Evolutionary conservation across 2,329 filamentous ascomycete genomes (phyloP).

Genomic region (Mycogone perniciosa): DNA sequence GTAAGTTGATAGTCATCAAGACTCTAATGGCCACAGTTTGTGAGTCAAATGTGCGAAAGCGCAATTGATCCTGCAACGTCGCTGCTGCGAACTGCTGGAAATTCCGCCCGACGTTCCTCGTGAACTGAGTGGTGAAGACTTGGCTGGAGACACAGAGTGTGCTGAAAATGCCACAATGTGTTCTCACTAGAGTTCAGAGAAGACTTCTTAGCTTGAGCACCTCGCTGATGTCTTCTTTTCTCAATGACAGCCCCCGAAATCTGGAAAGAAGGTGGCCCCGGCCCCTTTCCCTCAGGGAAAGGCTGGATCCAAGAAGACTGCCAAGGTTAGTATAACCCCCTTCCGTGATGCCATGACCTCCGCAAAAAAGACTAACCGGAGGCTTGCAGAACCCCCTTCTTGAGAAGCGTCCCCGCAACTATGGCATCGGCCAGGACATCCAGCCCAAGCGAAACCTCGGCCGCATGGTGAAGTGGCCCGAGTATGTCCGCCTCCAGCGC

Average conservation of each 20-base stretch:
- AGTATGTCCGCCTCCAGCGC: slow-evolving; percentile 97
- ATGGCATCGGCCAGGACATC: slow-evolving; percentile 97
- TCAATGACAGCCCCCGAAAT: slow-evolving; percentile 99
- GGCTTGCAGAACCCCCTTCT: slow-evolving; percentile 84
- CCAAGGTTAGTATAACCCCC: slow-evolving; percentile 67
- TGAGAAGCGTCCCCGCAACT: slow-evolving; percentile 97
- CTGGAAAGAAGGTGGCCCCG: slow-evolving; percentile 95
- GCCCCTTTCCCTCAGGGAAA: slow-evolving; percentile 95
- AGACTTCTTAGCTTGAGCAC: slow-evolving; percentile 73
- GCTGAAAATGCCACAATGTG: slow-evolving; percentile 50
- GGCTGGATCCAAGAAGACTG: slow-evolving; percentile 86
- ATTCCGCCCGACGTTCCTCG: slow-evolving; percentile 27
- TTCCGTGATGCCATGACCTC: background rate
- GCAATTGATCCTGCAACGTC: slow-evolving; percentile 29
- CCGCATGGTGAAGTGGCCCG: slow-evolving; percentile 99
- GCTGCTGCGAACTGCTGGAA: slow-evolving; percentile 28
- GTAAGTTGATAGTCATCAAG: slow-evolving; percentile 31
- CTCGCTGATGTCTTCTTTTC: slow-evolving; percentile 98
- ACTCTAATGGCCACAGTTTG: slow-evolving; percentile 35
- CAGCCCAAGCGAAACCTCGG: slow-evolving; percentile 93
- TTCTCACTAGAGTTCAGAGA: slow-evolving; percentile 91
- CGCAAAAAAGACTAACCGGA: slow-evolving; percentile 1
- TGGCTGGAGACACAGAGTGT: slow-evolving; percentile 55
- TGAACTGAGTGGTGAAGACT: slow-evolving; percentile 46
- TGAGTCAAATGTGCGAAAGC: slow-evolving; percentile 29